phyloP scores from a whole-genome alignment of 441 rosid genomes.

The Erodium texanum region DNA sequence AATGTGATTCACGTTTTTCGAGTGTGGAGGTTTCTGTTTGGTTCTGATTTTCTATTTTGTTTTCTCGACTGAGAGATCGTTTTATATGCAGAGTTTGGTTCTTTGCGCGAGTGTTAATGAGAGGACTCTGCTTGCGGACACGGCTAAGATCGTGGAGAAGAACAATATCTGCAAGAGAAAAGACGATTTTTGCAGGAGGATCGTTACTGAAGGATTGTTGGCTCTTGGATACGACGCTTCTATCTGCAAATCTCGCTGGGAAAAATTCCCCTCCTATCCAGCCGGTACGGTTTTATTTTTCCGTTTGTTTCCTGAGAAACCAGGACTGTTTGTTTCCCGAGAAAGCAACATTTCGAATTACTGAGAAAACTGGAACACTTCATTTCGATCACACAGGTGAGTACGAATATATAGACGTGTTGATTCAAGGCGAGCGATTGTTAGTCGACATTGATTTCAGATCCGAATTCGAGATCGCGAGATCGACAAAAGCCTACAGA shows the following conservation, averaged over 20 bases:
- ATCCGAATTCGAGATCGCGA: conserved; percentile 74
- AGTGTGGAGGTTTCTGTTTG: background rate
- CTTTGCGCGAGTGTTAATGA: conserved; percentile 38
- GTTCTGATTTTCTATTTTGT: background rate
- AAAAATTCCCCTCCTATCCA: conserved; percentile 46
- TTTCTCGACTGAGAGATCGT: background rate
- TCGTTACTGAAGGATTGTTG: conserved; percentile 41
- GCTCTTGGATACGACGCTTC: conserved; percentile 64
- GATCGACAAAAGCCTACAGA: conserved; percentile 65
- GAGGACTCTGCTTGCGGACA: conserved; percentile 53
- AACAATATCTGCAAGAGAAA: conserved; percentile 44
- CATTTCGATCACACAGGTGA: no score
- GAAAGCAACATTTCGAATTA: background rate
- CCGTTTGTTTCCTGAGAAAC: conserved; percentile 6
- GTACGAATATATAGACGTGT: no score
- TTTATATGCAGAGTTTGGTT: conserved; percentile 46
- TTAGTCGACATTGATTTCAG: conserved; percentile 69
- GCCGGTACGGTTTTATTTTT: conserved; percentile 43
- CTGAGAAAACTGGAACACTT: no score
- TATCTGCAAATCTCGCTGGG: conserved; percentile 79
- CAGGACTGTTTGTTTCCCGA: conserved; percentile 5
- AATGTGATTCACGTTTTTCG: background rate
- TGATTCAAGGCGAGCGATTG: conserved; percentile 41
- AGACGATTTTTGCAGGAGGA: conserved; percentile 43
- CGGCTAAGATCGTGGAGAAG: conserved; percentile 55